Base-by-base conservation (phyloP, 169 alveolate species). In the Cystoisospora suis region DNA sequence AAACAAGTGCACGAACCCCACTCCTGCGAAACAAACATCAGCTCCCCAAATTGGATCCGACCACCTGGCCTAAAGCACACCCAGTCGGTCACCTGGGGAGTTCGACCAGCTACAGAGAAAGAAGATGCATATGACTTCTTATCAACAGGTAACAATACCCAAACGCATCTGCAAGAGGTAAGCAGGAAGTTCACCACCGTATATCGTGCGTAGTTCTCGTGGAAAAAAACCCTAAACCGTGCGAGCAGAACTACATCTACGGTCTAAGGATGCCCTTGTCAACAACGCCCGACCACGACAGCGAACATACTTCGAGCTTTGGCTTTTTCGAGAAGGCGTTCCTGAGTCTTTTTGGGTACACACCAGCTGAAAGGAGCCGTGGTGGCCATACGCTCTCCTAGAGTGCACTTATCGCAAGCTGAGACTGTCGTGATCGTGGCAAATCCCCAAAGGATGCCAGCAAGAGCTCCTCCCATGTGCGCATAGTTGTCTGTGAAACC, bases 401-500 rank as follows among this genome's bases (percentile, higher is more conserved):
- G 58, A 0, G 93, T 89, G 89, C 93, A 89, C 27, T 89, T 89
- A 58, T 89, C 93, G 70, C 94, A 95, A 29, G 95, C 95, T 9
- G 97, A 93, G 5, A 95, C 96, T 9, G 96, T 96, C 5, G 96
- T 93, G 1, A 96, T 96, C 20, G 97, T 94, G 15, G 95, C 94
- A 70, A 96, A 95, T 0, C 97, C 97, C 90, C 92, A 95, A 20
- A 95, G 93, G 46, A 96, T 44, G 15, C 97, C 97, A 45, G 94
- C 95, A 6, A 95, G 36, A 23, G 96, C 95, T 0, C 97, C 97
- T 3, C 97, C 97, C 34, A 94, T 56, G 69, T 96, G 97, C n/a
- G 97, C 97, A 49, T 95, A 96, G 94, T 95, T 96, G 91, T 96
- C 97, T 2, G 97, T 96, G 81, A 94, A 87, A 20, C 96, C 95